Evolutionary conservation across 305 asterid species (phyloP).

Genomic region (Fraxinus dipetala): DNA sequence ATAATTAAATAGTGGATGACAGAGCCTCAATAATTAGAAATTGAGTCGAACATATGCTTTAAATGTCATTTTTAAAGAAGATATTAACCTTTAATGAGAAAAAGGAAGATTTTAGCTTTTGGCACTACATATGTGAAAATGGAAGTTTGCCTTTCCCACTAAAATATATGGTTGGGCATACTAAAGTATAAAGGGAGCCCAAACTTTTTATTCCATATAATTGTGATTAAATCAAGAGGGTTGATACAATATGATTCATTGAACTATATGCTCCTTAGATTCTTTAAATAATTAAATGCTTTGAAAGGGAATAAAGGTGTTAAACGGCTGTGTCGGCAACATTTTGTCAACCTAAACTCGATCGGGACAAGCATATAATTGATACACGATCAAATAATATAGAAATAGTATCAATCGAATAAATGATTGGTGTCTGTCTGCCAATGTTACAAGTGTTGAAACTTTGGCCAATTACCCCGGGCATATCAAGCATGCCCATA

Average conservation of each 20-base stretch:
- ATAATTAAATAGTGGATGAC: constrained; percentile 27
- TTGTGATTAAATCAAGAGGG: not conserved
- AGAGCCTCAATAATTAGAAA: constrained; percentile 22
- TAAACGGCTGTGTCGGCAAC: not conserved
- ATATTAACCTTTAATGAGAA: constrained; percentile 12
- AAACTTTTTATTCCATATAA: not conserved
- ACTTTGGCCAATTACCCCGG: not conserved
- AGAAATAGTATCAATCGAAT: not conserved
- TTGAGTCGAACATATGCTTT: constrained; percentile 5
- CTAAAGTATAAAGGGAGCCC: constrained; percentile 18
- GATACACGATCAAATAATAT: not conserved
- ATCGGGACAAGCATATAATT: not conserved
- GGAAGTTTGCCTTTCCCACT: constrained; percentile 27
- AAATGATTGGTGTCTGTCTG: not conserved
- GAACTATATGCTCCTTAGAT: not conserved
- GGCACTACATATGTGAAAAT: constrained; percentile 25
- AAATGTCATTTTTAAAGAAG: constrained; percentile 8
- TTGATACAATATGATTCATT: not conserved
- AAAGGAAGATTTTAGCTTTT: constrained; percentile 34
- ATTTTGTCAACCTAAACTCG: not conserved
- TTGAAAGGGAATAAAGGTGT: not conserved
- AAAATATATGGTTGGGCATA: constrained; percentile 19
- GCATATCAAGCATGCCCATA: not conserved
- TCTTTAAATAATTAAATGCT: not conserved
- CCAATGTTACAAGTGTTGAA: not conserved